Percentiles rank a stretch among this genome's conserved stretches.
Conservation (phyloP, 2,329 filamentous ascomycete genomes). For the Chaetothyriales sp. region DNA sequence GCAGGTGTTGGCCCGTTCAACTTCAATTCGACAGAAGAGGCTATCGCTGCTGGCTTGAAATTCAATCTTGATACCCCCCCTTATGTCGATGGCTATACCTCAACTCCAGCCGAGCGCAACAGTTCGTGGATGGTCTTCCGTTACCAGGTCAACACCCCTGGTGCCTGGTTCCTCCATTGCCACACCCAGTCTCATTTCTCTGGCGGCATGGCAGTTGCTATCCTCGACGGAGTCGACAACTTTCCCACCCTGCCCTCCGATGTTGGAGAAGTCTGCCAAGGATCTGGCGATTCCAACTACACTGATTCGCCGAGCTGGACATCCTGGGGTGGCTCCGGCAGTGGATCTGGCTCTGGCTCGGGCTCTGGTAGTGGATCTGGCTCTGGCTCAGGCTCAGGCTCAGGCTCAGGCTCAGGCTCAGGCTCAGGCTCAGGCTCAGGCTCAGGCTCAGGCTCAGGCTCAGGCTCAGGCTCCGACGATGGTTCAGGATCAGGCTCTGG, state of each 20-base stretch:
- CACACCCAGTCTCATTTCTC: conserved; percentile 40
- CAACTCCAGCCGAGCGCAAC: conserved; percentile 20
- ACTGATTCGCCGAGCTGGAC: no score
- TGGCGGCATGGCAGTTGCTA: conserved; percentile 41
- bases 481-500: neutral
- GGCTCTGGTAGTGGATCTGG: neutral
- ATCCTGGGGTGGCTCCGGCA: no score
- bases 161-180: conserved; percentile 42
- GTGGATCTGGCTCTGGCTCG: neutral
- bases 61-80: conserved; percentile 46
- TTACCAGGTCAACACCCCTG: conserved; percentile 39
- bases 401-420: no score
- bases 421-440: no score
- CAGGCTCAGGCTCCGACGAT: neutral
- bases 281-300: no score
- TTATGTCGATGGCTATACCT: conserved; percentile 35
- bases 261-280: conserved; percentile 10
- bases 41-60: conserved; percentile 26
- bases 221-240: conserved; percentile 29
- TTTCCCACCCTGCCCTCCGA: conserved; percentile 16
- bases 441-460: no score
- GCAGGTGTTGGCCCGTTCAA: conserved; percentile 35
- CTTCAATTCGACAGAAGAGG: conserved; percentile 38
- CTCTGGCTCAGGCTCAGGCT: no score
- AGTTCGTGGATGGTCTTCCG: conserved; percentile 37